These are phyloP conservation scores for Kwoniella shandongensis DNA, from an alignment of 768 basidiomycete genomes.

Conservation along the genomic window DNA sequence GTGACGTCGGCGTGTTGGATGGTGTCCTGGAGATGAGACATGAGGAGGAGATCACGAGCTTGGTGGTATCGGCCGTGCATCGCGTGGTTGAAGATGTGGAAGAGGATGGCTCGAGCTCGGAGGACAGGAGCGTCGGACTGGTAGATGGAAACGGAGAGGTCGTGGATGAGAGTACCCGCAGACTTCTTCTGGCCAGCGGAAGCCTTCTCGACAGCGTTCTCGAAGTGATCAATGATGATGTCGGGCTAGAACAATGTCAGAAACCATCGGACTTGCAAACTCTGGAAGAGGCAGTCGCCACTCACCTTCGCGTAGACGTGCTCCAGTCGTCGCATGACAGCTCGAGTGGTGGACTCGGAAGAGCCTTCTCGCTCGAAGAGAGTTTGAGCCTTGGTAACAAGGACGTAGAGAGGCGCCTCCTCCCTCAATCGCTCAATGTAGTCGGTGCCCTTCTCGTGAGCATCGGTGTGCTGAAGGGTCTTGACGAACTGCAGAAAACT, in stretches of 20 bases:
- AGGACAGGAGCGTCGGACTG: slow-evolving; percentile 84
- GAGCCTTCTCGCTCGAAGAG: slow-evolving; percentile 81
- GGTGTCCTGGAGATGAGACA: slow-evolving; percentile 97
- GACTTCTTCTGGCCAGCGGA: slow-evolving; percentile 57
- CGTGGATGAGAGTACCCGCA: slow-evolving; percentile 77
- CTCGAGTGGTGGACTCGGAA: slow-evolving; percentile 76
- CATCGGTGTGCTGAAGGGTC: slow-evolving; percentile 95
- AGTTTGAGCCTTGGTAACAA: slow-evolving; percentile 86
- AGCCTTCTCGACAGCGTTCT: slow-evolving; percentile 64
- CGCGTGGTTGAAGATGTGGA: slow-evolving; percentile 95
- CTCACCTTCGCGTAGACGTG: slow-evolving; percentile 96
- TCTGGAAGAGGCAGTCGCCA: too few relatives aligned
- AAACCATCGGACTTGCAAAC: slow-evolving; percentile 17
- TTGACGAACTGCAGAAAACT: slow-evolving; percentile 67
- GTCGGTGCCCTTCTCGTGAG: slow-evolving; percentile 83
- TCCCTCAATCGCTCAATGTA: slow-evolving; percentile 96
- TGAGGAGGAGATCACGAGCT: slow-evolving; percentile 94
- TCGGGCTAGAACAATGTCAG: slow-evolving; percentile 66
- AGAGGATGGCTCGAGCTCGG: slow-evolving; percentile 94
- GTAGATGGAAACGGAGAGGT: slow-evolving; percentile 89
- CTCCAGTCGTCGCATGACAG: slow-evolving; percentile 91
- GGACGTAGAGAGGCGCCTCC: slow-evolving; percentile 89
- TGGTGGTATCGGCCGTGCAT: slow-evolving; percentile 95
- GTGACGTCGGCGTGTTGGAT: slow-evolving; percentile 94
- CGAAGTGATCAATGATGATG: slow-evolving; percentile 84